phyloP scores from a whole-genome alignment of 805 yeast species.

The Wickerhamiella dianesei region DNA sequence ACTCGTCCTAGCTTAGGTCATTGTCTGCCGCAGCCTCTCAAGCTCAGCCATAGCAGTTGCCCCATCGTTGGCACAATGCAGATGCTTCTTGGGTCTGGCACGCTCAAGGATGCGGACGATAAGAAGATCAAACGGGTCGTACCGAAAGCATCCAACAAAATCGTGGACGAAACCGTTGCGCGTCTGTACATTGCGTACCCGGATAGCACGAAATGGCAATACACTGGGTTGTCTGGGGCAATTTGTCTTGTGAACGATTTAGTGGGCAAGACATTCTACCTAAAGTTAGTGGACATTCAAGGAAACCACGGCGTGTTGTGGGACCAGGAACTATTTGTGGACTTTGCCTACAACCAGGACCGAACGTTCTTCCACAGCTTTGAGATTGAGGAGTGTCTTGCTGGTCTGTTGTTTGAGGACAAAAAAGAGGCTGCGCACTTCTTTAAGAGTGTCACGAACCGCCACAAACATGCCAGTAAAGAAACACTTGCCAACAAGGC shows the following conservation, averaged over 20 bases:
- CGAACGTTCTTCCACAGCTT: constrained; percentile 89
- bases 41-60: neutral
- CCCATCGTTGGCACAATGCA: constrained; percentile 1
- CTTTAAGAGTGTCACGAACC: constrained; percentile 55
- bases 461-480: constrained; percentile 76
- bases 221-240: constrained; percentile 85
- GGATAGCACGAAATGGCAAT: constrained; percentile 64
- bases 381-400: constrained; percentile 80
- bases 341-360: constrained; percentile 84
- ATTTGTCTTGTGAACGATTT: constrained; percentile 75
- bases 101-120: constrained; percentile 44
- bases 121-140: constrained; percentile 79
- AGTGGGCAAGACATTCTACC: constrained; percentile 86
- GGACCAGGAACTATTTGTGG: constrained; percentile 91
- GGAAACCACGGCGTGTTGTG: constrained; percentile 82
- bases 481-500: constrained; percentile 75
- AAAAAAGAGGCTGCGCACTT: constrained; percentile 77
- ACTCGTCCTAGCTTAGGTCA: neutral
- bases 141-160: constrained; percentile 77
- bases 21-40: neutral
- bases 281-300: constrained; percentile 71
- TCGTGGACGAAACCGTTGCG: constrained; percentile 83
- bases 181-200: constrained; percentile 84
- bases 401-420: constrained; percentile 82
- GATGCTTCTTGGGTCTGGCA: constrained; percentile 11